Percentiles rank a stretch among this genome's conserved stretches.
Evolutionary conservation across 768 basidiomycete genomes (phyloP).

Genomic region (Tylopilus balloui): DNA sequence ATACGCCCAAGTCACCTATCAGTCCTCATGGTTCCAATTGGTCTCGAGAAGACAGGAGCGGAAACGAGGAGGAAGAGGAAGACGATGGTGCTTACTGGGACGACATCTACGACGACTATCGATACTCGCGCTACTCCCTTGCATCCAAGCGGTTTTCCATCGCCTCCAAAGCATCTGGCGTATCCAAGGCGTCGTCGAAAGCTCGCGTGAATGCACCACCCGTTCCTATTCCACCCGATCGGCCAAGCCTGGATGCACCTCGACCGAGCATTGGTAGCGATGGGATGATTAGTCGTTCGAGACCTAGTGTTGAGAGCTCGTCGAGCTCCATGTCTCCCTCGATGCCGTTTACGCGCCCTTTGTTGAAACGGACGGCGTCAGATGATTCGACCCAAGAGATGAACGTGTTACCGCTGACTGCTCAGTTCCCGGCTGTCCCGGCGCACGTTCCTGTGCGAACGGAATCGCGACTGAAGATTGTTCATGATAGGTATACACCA

Average conservation of each 20-base stretch:
- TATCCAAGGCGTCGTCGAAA: slow-evolving; percentile 27
- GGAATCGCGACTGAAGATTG: slow-evolving; percentile 29
- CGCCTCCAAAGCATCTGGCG: slow-evolving; percentile 20
- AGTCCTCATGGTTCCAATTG: slow-evolving; percentile 1
- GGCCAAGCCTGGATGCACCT: slow-evolving; percentile 12
- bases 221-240: slow-evolving; percentile 23
- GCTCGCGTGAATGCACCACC: slow-evolving; percentile 24
- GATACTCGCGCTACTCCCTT: slow-evolving; percentile 62
- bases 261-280: slow-evolving; percentile 24
- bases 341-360: slow-evolving; percentile 16
- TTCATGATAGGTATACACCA: slow-evolving; percentile 24
- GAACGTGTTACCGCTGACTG: slow-evolving; percentile 17
- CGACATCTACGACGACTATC: slow-evolving; percentile 79
- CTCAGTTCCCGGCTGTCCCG: slow-evolving; percentile 33
- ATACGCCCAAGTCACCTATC: slow-evolving; percentile 24
- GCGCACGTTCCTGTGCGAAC: slow-evolving; percentile 28
- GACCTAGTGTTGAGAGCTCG: slow-evolving; percentile 27
- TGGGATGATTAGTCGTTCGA: slow-evolving; percentile 10
- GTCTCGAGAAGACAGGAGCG: slow-evolving; percentile 6
- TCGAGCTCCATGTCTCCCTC: slow-evolving; percentile 16
- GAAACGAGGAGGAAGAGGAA: slow-evolving; percentile 20
- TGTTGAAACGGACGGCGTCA: slow-evolving; percentile 21
- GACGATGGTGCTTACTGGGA: slow-evolving; percentile 53
- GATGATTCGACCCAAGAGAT: slow-evolving; percentile 21
- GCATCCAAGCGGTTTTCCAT: slow-evolving; percentile 29